Conservation (phyloP, 106 monocot species). For the Dendrobium chrysotoxum region DNA sequence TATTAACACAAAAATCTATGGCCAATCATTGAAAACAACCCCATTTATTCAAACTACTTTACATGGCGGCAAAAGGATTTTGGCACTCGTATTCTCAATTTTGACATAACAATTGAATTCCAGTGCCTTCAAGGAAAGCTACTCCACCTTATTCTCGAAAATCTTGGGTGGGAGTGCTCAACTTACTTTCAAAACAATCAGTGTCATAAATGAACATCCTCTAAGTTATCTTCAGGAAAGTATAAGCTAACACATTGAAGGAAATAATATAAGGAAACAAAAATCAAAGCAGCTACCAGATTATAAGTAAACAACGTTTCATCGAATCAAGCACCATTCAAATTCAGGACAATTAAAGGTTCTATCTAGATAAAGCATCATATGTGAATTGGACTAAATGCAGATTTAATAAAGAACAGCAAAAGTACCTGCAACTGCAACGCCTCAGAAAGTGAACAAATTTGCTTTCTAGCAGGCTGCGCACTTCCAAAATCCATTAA, state of each 20-base stretch:
- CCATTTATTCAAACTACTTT: too few species aligned
- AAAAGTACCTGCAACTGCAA: conserved; percentile 75
- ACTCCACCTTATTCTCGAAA: too few species aligned
- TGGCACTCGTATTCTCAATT: too few species aligned
- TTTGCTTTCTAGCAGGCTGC: conserved; percentile 75
- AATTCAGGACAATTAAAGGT: neutral
- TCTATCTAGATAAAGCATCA: neutral
- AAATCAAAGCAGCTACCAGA: neutral
- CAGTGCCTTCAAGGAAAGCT: too few species aligned
- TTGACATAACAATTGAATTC: too few species aligned
- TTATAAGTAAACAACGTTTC: neutral
- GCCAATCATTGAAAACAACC: too few species aligned
- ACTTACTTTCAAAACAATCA: too few species aligned
- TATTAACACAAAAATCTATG: too few species aligned
- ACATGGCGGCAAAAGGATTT: too few species aligned
- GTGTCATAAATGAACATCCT: neutral
- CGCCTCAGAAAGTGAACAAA: conserved; percentile 79
- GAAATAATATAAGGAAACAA: neutral
- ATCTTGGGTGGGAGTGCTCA: too few species aligned
- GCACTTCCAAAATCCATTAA: conserved; percentile 99
- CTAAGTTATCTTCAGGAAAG: neutral
- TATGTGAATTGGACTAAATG: neutral
- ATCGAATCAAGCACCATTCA: neutral
- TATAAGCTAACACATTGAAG: neutral
- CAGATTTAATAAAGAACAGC: neutral